Evolutionary conservation across 1,139 yeast genomes (phyloP), one percentile per base, ranked within the genome.

Genomic region (Scheffersomyces insectosa): DNA sequence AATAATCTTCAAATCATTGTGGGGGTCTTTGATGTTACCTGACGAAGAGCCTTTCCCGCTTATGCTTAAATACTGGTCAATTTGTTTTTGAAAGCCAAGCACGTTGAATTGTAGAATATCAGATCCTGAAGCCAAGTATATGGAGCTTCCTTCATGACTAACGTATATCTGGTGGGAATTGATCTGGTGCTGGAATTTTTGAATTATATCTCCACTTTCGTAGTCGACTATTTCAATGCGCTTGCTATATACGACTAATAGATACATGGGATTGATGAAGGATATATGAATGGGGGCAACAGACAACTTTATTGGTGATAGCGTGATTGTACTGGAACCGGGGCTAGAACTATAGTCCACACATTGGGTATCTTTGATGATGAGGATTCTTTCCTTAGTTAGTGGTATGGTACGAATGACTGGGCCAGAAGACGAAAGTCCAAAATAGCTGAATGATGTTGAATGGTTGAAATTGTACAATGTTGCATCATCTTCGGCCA

Each of bases 201-300:
- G 83, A 15, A 79, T 61, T 4, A 69, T 29, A 16, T 65, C 67
- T 0, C 83, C 83, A 30, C 64, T 67, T 15, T 63, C 66, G 16
- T 67, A 55, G 43, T 79, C 82, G 11, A 75, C 45, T 0, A 82
- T 50, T 42, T 79, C 82, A 1, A 81, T 51, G 39, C 62, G 68
- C 43, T 73, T 73, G 33, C 63, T 55, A 39, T 68, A 68, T 2
- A 72, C 54, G 1, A 68, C 51, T n/a, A 80, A 49, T 11, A 80
- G 48, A 50, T 80, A 82, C 1, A 65, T 55, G 1, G 87, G 86
- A 35, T 63, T 55, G 39, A 79, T 59, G 36, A 62, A 65, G 8
- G 66, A 54, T 3, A 74, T 60, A 31, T 50, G 57, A 12, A 55
- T 49, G 3, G 77, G 79, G 10, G 64, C 51, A 1, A 62, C 48